phyloP scores from a whole-genome alignment of 805 yeast species.

The Yarrowia sp. region DNA sequence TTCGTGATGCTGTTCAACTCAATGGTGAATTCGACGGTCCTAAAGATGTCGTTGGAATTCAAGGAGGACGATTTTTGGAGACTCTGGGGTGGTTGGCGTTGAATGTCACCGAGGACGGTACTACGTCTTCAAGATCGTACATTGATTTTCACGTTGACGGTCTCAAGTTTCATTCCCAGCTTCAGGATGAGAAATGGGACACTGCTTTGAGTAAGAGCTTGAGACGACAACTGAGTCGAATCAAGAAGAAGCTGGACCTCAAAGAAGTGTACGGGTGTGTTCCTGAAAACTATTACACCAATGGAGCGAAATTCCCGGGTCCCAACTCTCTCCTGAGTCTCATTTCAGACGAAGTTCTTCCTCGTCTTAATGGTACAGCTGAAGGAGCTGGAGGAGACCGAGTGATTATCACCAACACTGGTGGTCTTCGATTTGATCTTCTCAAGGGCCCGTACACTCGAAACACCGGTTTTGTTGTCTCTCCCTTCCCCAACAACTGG shows the following conservation, averaged over 20 bases:
- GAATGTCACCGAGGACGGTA: conserved; percentile 34
- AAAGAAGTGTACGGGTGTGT: conserved; percentile 62
- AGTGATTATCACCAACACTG: conserved; percentile 73
- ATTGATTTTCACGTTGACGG: conserved; percentile 79
- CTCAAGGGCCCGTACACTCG: conserved; percentile 79
- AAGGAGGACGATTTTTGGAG: conserved; percentile 90
- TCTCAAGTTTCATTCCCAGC: conserved; percentile 54
- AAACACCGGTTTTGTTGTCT: conserved; percentile 76
- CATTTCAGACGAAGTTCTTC: conserved; percentile 56
- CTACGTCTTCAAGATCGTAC: conserved; percentile 53
- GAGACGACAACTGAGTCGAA: conserved; percentile 12
- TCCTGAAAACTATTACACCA: conserved; percentile 62
- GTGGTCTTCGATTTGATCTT: conserved; percentile 82
- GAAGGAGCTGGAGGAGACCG: conserved; percentile 40
- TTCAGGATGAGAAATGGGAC: neutral
- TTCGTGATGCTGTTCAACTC: conserved; percentile 72
- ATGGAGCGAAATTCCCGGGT: conserved; percentile 62
- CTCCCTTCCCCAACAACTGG: conserved; percentile 87
- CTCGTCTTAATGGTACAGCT: conserved; percentile 41
- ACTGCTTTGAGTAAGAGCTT: neutral
- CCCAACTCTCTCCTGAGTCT: conserved; percentile 58
- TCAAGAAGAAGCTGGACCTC: conserved; percentile 45
- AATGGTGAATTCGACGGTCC: conserved; percentile 64
- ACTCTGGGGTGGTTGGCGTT: conserved; percentile 87
- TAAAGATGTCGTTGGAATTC: conserved; percentile 62